phyloP scores from a whole-genome alignment of 1,284 basidiomycete genomes.

The Ceratobasidium sp. region DNA sequence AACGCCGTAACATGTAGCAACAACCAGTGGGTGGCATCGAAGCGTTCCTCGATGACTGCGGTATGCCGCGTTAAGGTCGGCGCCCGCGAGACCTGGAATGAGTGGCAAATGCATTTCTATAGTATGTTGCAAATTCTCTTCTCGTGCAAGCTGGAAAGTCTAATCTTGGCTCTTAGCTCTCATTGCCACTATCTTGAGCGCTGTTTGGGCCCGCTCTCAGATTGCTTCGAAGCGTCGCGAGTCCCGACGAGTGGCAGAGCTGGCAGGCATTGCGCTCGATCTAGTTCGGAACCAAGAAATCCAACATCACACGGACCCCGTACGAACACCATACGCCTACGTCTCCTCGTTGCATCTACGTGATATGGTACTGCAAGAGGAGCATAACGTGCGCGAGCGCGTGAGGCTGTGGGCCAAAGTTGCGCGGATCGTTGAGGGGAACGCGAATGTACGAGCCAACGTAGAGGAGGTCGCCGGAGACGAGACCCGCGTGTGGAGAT shows the following conservation, averaged over 20 bases:
- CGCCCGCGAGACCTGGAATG: conserved; percentile 72
- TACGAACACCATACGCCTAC: conserved; percentile 81
- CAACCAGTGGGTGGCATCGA: conserved; percentile 81
- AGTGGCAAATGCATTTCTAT: conserved; percentile 77
- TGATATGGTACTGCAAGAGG: conserved; percentile 87
- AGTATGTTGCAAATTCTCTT: conserved; percentile 63
- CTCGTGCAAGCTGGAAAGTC: conserved; percentile 46
- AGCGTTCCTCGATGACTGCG: conserved; percentile 77
- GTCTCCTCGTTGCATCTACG: conserved; percentile 91
- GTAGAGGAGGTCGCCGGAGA: conserved; percentile 91
- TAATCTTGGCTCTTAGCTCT: conserved; percentile 54
- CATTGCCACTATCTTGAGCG: conserved; percentile 56
- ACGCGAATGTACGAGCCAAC: conserved; percentile 92
- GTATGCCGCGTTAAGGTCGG: conserved; percentile 80
- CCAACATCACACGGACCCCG: conserved; percentile 87
- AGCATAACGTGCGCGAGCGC: conserved; percentile 78
- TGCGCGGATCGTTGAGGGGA: conserved; percentile 89
- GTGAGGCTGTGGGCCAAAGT: conserved; percentile 88
- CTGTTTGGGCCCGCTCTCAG: conserved; percentile 60
- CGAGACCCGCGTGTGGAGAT: conserved; percentile 86
- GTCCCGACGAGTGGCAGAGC: conserved; percentile 76
- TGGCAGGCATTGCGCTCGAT: conserved; percentile 85
- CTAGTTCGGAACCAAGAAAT: conserved; percentile 89
- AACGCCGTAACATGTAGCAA: conserved; percentile 64
- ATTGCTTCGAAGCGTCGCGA: conserved; percentile 72